phyloP scores from a whole-genome alignment of 306 rosid species.

The Cicer arietinum region DNA sequence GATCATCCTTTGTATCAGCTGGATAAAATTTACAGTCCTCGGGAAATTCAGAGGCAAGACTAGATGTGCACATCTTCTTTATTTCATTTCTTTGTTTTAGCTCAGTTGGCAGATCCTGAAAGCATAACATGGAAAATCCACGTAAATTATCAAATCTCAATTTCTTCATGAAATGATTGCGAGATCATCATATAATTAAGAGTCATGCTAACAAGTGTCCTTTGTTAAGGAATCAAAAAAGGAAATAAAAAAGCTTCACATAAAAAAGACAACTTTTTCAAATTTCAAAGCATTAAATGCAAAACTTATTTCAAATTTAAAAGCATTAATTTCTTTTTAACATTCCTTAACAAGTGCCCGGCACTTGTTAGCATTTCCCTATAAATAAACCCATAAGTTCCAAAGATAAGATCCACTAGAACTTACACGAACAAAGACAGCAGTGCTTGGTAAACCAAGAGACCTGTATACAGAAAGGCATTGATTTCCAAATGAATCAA shows the following conservation, averaged over 20 bases:
- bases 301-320: no score
- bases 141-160: conserved; percentile 25
- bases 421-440: conserved; percentile 86
- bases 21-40: conserved; percentile 88
- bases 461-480: conserved; percentile 93
- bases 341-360: no score
- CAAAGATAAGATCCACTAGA: conserved; percentile 29
- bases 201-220: no score
- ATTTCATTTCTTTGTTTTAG: conserved; percentile 70
- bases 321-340: no score
- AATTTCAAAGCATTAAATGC: no score
- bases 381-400: conserved; percentile 4
- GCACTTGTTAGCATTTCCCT: no score
- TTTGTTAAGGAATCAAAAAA: no score
- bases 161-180: conserved; percentile 7
- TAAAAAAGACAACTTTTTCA: no score
- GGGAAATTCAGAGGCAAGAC: conserved; percentile 81
- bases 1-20: conserved; percentile 86
- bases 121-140: conserved; percentile 29
- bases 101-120: conserved; percentile 81
- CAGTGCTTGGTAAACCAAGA: conserved; percentile 93
- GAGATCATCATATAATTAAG: background rate
- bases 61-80: conserved; percentile 73
- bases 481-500: conserved; percentile 88
- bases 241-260: no score